Evolutionary conservation across 2,329 filamentous ascomycete species (phyloP).

Genomic region (Trichoderma cornu-damae): DNA sequence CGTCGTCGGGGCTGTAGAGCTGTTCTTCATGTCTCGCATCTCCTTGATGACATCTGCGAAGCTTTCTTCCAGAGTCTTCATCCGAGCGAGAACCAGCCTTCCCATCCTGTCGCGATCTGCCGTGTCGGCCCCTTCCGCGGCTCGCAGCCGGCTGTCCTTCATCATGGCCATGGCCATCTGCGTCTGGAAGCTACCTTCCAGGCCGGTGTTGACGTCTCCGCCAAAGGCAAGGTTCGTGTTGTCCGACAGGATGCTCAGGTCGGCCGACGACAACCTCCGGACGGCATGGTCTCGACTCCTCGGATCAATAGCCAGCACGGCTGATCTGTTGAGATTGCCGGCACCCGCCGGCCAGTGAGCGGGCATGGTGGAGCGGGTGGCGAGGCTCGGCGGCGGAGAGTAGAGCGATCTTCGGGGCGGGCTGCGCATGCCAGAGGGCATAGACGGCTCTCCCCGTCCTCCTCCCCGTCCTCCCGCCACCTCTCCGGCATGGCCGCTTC

Average conservation of each 20-base stretch:
- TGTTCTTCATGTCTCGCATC: slow-evolving; percentile 59
- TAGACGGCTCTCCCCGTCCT: slow-evolving; percentile 35
- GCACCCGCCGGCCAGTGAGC: slow-evolving; percentile 33
- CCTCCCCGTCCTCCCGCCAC: too few species aligned
- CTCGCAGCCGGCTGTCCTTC: slow-evolving; percentile 49
- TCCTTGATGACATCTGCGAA: slow-evolving; percentile 83
- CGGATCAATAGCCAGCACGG: slow-evolving; percentile 49
- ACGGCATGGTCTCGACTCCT: slow-evolving; percentile 35
- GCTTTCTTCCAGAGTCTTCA: slow-evolving; percentile 89
- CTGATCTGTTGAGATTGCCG: slow-evolving; percentile 37
- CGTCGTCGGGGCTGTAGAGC: slow-evolving; percentile 43
- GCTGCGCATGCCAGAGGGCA: slow-evolving; percentile 33
- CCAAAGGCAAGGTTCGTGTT: slow-evolving; percentile 50
- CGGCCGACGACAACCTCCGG: slow-evolving; percentile 57
- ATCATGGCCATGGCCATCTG: slow-evolving; percentile 71
- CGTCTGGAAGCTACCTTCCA: slow-evolving; percentile 74
- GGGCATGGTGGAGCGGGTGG: slow-evolving; percentile 51
- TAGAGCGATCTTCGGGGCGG: slow-evolving; percentile 46
- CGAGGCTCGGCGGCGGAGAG: slow-evolving; percentile 38
- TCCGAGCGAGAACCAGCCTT: slow-evolving; percentile 76
- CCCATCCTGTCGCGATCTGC: slow-evolving; percentile 63
- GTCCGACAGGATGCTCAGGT: slow-evolving; percentile 70
- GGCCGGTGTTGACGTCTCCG: slow-evolving; percentile 55
- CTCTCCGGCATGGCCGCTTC: slow-evolving; percentile 23
- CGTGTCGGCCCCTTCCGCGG: slow-evolving; percentile 33